Evolutionary conservation across 179 eudicot species (phyloP), one percentile per base, ranked within the genome.

Genomic region (Dionaea muscipula): DNA sequence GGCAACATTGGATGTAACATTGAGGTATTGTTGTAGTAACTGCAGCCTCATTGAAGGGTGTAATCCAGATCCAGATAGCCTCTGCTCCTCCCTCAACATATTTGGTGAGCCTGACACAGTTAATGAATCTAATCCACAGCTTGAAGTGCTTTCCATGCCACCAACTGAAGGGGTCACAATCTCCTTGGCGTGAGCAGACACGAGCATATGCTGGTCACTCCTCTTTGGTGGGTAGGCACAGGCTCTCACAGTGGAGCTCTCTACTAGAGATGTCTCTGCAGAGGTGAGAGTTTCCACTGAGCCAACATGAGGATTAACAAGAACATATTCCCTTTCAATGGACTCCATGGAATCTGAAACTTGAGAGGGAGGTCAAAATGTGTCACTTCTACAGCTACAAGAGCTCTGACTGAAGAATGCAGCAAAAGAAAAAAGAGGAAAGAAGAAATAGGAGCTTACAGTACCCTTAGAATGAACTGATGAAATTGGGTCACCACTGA

Each of bases 331-430:
- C 60, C 68, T 53, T 62, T 72, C 76, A 14, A 72, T 61, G 38
- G 68, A 47, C 74, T 77, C 82, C 73, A 73, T 44, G 12, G 76
- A 73, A 67, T 67, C 78, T 45, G 67, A 71, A 65, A 68, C 82
- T 77, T 69, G 23, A 55, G 26, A 65, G 9, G 61, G 22, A 36
- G 31, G 44, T 17, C 31, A 39, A 57, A 11, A 59, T 23, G 38
- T 55, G 21, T 55, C 21, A 36, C 57, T 37, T 21, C 16, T n/a
- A 21, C 35, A 54, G 18, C 15, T 20, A 20, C 51, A 26, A 26
- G n/a, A 20, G 62, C 26, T 19, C 23, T 20, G 31, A 17, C 35
- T 45, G 35, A 26, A 56, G 35, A 7, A 18, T 15, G 7, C n/a
- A n/a, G n/a, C n/a, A n/a, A n/a, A n/a, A n/a, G n/a, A n/a, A n/a